These are phyloP conservation scores for Trichophyton benhamiae DNA, from an alignment of 2,329 filamentous ascomycete species.

Conservation along the genomic window DNA sequence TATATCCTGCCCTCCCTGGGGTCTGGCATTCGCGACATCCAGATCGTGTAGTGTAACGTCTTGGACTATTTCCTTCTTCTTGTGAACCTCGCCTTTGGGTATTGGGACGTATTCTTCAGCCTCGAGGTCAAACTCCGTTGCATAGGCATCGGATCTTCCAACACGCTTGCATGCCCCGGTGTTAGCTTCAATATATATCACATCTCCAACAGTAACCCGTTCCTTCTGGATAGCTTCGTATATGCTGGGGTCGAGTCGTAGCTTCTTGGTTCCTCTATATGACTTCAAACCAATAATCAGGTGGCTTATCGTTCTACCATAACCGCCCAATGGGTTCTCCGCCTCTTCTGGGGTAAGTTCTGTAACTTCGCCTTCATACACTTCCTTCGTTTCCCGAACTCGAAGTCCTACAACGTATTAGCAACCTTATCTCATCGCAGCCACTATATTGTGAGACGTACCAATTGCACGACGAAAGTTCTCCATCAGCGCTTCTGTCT, in stretches of 20 bases:
- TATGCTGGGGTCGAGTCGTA: constrained; percentile 91
- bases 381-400: constrained; percentile 96
- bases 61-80: constrained; percentile 99
- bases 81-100: constrained; percentile 97
- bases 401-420: constrained; percentile 48
- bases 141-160: constrained; percentile 89
- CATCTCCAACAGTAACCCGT: constrained; percentile 86
- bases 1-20: constrained; percentile 94
- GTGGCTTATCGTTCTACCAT: constrained; percentile 94
- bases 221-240: constrained; percentile 99
- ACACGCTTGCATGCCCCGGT: constrained; percentile 97
- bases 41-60: constrained; percentile 95
- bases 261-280: constrained; percentile 92
- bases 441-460: constrained; percentile 20
- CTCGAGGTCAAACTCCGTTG: constrained; percentile 95
- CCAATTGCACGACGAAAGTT: constrained; percentile 96
- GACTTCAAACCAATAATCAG: constrained; percentile 90
- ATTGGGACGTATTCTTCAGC: constrained; percentile 98
- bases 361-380: constrained; percentile 97
- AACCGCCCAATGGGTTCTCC: constrained; percentile 91
- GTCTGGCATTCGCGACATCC: constrained; percentile 87
- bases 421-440: neutral
- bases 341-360: constrained; percentile 96
- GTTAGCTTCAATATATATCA: constrained; percentile 98
- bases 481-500: constrained; percentile 98